Percentiles rank a stretch among this genome's conserved stretches.
phyloP scores from a whole-genome alignment of 2,329 filamentous ascomycete species.

The Epichloe aotearoae region DNA sequence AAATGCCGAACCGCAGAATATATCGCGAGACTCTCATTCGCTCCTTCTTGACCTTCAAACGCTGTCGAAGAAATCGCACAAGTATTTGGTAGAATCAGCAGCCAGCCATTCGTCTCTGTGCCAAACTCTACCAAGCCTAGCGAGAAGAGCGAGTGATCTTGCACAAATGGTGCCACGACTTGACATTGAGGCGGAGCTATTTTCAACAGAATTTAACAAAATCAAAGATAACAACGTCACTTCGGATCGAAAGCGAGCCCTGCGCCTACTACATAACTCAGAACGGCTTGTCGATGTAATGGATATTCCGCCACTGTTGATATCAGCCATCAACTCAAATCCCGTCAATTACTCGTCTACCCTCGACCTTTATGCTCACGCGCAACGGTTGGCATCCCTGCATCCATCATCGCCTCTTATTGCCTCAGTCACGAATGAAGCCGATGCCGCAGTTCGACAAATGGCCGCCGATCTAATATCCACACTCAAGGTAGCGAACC shows the following conservation, averaged over 20 bases:
- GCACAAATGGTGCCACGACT: conserved; percentile 62
- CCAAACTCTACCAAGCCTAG: conserved; percentile 58
- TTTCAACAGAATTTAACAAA: conserved; percentile 73
- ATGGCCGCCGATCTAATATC: conserved; percentile 76
- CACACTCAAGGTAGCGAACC: conserved; percentile 59
- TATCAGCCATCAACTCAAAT: conserved; percentile 56
- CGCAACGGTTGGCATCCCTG: conserved; percentile 68
- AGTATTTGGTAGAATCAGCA: conserved; percentile 68
- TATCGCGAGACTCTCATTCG: conserved; percentile 72
- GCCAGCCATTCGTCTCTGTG: conserved; percentile 62
- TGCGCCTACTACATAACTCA: conserved; percentile 73
- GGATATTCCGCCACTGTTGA: conserved; percentile 74
- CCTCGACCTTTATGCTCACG: conserved; percentile 85
- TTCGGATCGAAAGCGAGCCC: conserved; percentile 60
- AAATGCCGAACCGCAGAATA: conserved; percentile 60
- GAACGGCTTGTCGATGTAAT: conserved; percentile 84
- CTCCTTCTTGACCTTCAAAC: conserved; percentile 72
- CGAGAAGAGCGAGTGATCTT: conserved; percentile 51
- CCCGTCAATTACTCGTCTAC: conserved; percentile 75
- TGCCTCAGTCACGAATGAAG: conserved; percentile 57
- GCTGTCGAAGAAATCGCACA: conserved; percentile 81
- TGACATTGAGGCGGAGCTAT: conserved; percentile 64
- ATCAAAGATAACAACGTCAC: conserved; percentile 56
- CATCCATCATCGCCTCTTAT: conserved; percentile 72
- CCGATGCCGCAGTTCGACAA: conserved; percentile 75